Percentiles rank a stretch among this genome's conserved stretches.
These are phyloP conservation scores for Cymbopogon citratus DNA, from an alignment of 176 grass and related monocot genomes.

Conservation along the genomic window DNA sequence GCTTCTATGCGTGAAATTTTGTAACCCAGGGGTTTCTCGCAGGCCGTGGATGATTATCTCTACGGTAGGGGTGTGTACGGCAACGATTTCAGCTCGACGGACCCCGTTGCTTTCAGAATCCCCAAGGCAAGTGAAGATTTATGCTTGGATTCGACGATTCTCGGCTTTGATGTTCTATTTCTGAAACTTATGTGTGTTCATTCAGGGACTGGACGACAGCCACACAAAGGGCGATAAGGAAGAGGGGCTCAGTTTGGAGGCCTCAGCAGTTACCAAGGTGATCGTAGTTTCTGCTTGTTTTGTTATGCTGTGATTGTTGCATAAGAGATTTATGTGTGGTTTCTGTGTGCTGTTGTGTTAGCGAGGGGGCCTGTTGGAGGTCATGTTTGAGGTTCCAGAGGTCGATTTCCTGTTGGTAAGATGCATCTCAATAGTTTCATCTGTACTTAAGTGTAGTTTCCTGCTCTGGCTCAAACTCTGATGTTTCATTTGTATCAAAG, in stretches of 20 bases:
- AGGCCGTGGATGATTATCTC: conserved; percentile 25
- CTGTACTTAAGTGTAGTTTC: not conserved
- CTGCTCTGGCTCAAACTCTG: conserved; percentile 13
- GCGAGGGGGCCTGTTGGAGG: conserved; percentile 42
- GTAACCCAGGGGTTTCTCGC: not conserved
- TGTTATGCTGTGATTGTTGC: conserved; percentile 5
- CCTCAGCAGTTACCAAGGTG: conserved; percentile 42
- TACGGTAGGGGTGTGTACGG: conserved; percentile 12
- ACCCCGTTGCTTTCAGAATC: too few species aligned
- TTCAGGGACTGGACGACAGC: conserved; percentile 25
- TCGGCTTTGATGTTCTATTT: not conserved
- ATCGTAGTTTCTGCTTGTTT: conserved; percentile 19
- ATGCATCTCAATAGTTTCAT: conserved; percentile 4
- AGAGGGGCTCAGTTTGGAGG: conserved; percentile 20
- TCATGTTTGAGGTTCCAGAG: conserved; percentile 69
- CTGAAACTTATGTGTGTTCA: conserved; percentile 13
- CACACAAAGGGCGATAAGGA: conserved; percentile 25
- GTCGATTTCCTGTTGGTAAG: conserved; percentile 59
- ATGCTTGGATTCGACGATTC: not conserved
- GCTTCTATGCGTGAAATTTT: not conserved
- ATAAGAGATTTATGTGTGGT: not conserved
- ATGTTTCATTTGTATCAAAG: conserved; percentile 22
- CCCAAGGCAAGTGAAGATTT: too few species aligned
- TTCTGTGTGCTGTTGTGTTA: conserved; percentile 33
- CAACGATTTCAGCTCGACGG: conserved; percentile 20